These are phyloP conservation scores for Sindora glabra DNA, from an alignment of 306 rosid species.

Conservation along the genomic window DNA sequence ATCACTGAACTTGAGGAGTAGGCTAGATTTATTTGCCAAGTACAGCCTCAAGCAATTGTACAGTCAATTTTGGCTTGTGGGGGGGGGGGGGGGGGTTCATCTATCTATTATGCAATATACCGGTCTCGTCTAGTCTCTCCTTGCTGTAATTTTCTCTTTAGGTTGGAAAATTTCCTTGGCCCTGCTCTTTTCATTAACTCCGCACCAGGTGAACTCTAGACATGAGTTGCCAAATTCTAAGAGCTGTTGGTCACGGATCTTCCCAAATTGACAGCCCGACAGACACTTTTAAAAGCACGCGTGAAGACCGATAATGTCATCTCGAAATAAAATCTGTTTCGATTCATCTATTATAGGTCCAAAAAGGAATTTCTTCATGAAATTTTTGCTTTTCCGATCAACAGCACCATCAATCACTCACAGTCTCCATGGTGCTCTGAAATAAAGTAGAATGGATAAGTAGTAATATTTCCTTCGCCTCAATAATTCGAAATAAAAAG, in stretches of 20 bases:
- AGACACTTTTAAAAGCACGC: slow-evolving; percentile 24
- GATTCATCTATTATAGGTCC: slow-evolving; percentile 23
- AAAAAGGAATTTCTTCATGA: slow-evolving; percentile 5
- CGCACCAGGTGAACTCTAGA: slow-evolving; percentile 5
- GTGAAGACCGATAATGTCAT: slow-evolving; percentile 20
- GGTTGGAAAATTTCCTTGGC: neutral
- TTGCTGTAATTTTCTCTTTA: neutral
- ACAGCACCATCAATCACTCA: neutral
- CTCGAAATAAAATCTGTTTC: slow-evolving; percentile 4
- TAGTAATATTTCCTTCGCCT: neutral
- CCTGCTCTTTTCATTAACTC: neutral
- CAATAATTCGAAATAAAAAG: slow-evolving; percentile 8
- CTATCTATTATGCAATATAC: neutral
- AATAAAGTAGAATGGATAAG: neutral
- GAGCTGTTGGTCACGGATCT: slow-evolving; percentile 16
- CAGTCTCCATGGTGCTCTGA: neutral
- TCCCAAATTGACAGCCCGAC: slow-evolving; percentile 12
- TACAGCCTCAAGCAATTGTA: neutral
- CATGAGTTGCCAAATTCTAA: neutral
- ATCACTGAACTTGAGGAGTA: slow-evolving; percentile 10
- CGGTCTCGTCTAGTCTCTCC: too few species aligned
- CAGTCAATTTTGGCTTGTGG: neutral
- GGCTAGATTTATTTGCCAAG: neutral
- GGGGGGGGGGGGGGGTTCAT: neutral
- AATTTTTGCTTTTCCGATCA: slow-evolving; percentile 8